phyloP scores from a whole-genome alignment of 805 yeast species.

The Yarrowia keelungensis region DNA sequence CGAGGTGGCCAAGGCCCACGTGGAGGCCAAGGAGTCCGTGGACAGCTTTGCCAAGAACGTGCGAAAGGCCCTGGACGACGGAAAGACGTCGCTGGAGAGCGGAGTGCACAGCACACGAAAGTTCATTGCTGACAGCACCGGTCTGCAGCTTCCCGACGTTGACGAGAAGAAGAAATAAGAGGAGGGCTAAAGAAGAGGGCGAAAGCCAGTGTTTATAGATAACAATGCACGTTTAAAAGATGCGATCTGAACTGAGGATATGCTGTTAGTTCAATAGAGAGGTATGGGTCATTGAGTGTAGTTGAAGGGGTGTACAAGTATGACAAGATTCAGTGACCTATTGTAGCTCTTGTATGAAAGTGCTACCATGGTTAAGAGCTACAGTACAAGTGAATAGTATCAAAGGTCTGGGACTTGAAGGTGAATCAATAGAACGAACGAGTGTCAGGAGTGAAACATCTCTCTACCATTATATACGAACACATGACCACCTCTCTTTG shows the following conservation, averaged over 20 bases:
- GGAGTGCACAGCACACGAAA: conserved; percentile 54
- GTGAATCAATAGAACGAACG: too few relatives aligned
- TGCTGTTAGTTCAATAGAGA: too few relatives aligned
- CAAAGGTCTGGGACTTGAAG: too few relatives aligned
- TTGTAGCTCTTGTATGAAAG: too few relatives aligned
- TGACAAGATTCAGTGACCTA: too few relatives aligned
- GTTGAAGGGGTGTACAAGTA: too few relatives aligned
- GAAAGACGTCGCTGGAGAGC: conserved; percentile 52
- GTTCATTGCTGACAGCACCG: conserved; percentile 64
- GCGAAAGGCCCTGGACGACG: conserved; percentile 54
- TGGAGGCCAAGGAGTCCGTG: conserved; percentile 56
- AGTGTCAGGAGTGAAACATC: too few relatives aligned
- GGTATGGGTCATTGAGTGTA: not conserved
- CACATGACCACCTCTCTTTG: not conserved
- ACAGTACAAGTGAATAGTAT: too few relatives aligned
- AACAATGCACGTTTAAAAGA: not conserved
- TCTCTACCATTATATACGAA: too few relatives aligned
- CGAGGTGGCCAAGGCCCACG: conserved; percentile 67
- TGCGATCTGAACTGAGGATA: too few relatives aligned
- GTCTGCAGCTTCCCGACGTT: conserved; percentile 69
- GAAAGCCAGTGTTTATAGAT: not conserved
- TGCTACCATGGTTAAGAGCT: too few relatives aligned
- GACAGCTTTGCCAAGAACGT: conserved; percentile 55
- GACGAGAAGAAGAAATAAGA: conserved; percentile 51
- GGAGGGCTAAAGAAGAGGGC: not conserved